These are phyloP conservation scores for Megacollybia marginata DNA, from an alignment of 768 basidiomycete species.

Conservation along the genomic window DNA sequence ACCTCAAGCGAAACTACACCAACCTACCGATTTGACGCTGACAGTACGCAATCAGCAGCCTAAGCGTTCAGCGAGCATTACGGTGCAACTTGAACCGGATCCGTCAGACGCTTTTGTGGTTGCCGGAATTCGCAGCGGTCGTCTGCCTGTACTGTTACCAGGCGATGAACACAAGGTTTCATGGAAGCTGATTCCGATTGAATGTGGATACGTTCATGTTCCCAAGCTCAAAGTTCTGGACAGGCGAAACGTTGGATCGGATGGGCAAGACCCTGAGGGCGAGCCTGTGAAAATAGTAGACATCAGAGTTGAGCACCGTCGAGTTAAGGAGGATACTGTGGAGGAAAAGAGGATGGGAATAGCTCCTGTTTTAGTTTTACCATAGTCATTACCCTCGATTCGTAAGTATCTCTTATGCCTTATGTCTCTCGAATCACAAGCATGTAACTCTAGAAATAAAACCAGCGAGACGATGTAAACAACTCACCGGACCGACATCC, in stretches of 20 bases:
- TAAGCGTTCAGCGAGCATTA: conserved; percentile 58
- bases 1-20: conserved; percentile 56
- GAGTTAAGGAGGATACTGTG: background rate
- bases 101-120: conserved; percentile 45
- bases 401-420: too few relatives aligned
- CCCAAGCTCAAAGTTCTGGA: conserved; percentile 39
- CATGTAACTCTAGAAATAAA: too few relatives aligned
- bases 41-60: conserved; percentile 61
- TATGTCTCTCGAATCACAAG: too few relatives aligned
- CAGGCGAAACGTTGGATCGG: background rate
- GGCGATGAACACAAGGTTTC: conserved; percentile 34
- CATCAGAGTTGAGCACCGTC: background rate
- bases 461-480: too few relatives aligned
- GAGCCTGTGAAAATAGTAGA: background rate
- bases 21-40: conserved; percentile 46
- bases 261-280: background rate
- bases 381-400: background rate
- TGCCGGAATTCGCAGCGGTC: conserved; percentile 40
- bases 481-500: too few relatives aligned
- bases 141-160: conserved; percentile 41
- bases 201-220: conserved; percentile 36
- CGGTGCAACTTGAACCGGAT: conserved; percentile 40
- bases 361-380: background rate
- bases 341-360: background rate
- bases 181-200: conserved; percentile 45